Conservation (phyloP, 2,329 filamentous ascomycete genomes). For the Hypocrella siamensis region DNA sequence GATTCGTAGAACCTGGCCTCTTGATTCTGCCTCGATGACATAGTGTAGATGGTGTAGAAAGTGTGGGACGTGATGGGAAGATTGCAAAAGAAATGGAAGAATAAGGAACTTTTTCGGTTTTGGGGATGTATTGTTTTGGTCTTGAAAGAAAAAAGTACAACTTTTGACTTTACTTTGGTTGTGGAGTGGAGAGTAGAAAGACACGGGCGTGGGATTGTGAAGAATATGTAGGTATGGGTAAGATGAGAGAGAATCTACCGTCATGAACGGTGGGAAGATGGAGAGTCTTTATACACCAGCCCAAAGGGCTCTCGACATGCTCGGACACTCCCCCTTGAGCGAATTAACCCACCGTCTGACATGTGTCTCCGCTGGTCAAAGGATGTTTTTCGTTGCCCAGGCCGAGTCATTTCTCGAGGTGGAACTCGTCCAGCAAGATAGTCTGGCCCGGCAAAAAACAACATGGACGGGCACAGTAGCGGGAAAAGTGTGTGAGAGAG, state of each 20-base stretch:
- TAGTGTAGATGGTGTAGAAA: conserved; percentile 1
- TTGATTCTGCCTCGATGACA: conserved; percentile 5
- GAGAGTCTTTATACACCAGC: conserved; percentile 16
- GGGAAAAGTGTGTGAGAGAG: too few relatives aligned
- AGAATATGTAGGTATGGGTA: conserved; percentile 1
- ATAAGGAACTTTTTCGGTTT: not conserved
- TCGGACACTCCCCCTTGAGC: conserved; percentile 3
- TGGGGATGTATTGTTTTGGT: not conserved
- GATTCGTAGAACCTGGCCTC: conserved; percentile 13
- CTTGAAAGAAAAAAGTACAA: not conserved
- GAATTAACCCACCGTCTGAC: not conserved
- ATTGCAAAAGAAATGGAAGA: not conserved
- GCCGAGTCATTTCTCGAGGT: conserved; percentile 4
- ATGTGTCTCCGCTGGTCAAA: conserved; percentile 2
- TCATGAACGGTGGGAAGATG: conserved; percentile 22
- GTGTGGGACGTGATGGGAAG: conserved; percentile 4
- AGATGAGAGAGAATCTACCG: conserved; percentile 14
- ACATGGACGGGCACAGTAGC: too few relatives aligned
- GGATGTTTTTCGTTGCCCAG: conserved; percentile 1
- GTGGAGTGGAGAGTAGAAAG: conserved; percentile 1
- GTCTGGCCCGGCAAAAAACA: too few relatives aligned
- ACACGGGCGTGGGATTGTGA: conserved; percentile 1
- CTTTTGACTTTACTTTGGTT: not conserved
- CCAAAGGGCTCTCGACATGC: too few relatives aligned
- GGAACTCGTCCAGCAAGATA: too few relatives aligned